Base-by-base conservation (phyloP, 352 stramenopile species). In the Phytophthora ramorum region DNA sequence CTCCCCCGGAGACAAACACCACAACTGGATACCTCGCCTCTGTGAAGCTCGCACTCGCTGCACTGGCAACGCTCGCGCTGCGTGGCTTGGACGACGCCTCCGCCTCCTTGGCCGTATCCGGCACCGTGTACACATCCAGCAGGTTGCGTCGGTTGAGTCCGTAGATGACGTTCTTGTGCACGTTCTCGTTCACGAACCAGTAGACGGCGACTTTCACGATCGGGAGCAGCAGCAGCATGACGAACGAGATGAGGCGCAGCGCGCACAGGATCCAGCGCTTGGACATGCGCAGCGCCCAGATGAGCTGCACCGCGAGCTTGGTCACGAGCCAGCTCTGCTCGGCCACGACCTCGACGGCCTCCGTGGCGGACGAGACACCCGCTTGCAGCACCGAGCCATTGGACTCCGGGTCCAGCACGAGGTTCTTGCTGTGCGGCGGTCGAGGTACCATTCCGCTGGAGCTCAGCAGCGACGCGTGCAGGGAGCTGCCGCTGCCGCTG, bases 1-100 rank as follows among this genome's bases (percentile, higher is more conserved):
- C 85, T 30, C 91, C 93, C 30, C 93, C 93, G 7, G 86, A 91
- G 10, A 97, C 76, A 60, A 98, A 98, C 16, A 98, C 81, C 0
- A 98, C 73, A 7, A 98, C 91, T 1, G 93, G 92, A 34, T 76
- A 73, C 22, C 58, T 69, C n/a, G 60, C 67, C 16, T 77, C 58
- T 2, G 47, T 64, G 24, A 62, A 67, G 28, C 54, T 73, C 13
- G 63, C 19, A 32, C 69, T 76, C 3, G 53, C 47, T 30, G 54
- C 48, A 46, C 47, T 75, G 8, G 43, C 37, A 7, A 58, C 43
- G 14, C 66, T 74, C 7, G 32, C 17, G 30, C 38, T 57, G 12
- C 61, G 62, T 53, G 72, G 26, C 37, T 64, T 67, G 2, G 53
- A 56, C 14, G 57, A 19, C 19, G 40, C 41, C 22, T 71, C 45